Evolutionary conservation across 305 asterid species (phyloP).

Genomic region (Fraxinus xanthoxyloides): DNA sequence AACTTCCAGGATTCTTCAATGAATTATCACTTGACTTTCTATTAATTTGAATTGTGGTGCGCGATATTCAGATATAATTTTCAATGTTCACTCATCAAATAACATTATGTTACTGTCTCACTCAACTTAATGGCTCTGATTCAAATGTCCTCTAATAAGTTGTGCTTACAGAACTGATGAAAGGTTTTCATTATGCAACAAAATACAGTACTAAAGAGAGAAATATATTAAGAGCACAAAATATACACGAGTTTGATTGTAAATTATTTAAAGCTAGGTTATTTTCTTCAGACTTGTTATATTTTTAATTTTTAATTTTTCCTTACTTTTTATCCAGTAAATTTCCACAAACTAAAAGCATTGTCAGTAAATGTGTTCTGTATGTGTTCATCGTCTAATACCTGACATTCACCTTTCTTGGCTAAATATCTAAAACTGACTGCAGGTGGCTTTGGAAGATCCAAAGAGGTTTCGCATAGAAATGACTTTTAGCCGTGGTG

Average conservation of each 20-base stretch:
- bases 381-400: neutral
- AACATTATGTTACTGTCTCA: neutral
- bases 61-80: neutral
- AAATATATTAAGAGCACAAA: neutral
- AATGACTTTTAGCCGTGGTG: constrained; percentile 93
- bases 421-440: constrained; percentile 12
- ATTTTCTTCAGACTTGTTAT: neutral
- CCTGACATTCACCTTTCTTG: neutral
- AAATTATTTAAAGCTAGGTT: neutral
- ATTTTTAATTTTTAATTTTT: neutral
- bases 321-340: neutral
- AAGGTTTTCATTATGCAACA: neutral
- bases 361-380: neutral
- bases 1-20: neutral
- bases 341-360: neutral
- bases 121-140: neutral
- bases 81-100: neutral
- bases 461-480: constrained; percentile 87
- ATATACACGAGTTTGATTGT: neutral
- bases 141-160: neutral
- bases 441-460: constrained; percentile 85
- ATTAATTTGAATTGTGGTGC: neutral
- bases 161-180: neutral
- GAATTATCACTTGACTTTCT: neutral
- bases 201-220: neutral